phyloP scores from a whole-genome alignment of 768 basidiomycete genomes.

The Clitopilus hobsonii region DNA sequence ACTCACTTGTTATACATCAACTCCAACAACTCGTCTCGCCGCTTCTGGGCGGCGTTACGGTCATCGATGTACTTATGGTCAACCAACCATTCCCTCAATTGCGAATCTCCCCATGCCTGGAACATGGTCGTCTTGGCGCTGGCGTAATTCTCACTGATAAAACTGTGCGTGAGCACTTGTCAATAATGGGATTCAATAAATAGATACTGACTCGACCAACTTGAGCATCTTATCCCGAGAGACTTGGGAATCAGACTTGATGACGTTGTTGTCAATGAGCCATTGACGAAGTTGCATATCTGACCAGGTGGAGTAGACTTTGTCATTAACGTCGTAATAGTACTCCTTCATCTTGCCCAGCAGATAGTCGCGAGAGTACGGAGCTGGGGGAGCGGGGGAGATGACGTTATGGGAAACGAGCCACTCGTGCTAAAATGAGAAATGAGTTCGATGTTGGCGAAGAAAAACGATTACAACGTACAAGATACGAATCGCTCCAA shows the following conservation, averaged over 20 bases:
- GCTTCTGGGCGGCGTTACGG: slow-evolving; percentile 51
- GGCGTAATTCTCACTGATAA: slow-evolving; percentile 59
- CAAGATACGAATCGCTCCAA: slow-evolving; percentile 86
- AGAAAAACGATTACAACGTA: slow-evolving; percentile 24
- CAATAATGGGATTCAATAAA: neutral
- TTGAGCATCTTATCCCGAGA: slow-evolving; percentile 74
- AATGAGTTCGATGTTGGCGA: neutral
- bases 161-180: slow-evolving; percentile 1
- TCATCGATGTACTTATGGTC: slow-evolving; percentile 57
- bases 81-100: slow-evolving; percentile 69
- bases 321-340: slow-evolving; percentile 59
- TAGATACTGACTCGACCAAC: slow-evolving; percentile 52
- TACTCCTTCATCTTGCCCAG: slow-evolving; percentile 68
- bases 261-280: slow-evolving; percentile 68
- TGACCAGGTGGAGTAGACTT: slow-evolving; percentile 65
- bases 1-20: slow-evolving; percentile 67
- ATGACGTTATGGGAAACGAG: slow-evolving; percentile 75
- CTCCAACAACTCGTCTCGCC: slow-evolving; percentile 71
- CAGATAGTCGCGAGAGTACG: slow-evolving; percentile 60
- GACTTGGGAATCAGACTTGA: slow-evolving; percentile 68
- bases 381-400: slow-evolving; percentile 43
- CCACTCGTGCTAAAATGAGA: slow-evolving; percentile 64
- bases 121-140: slow-evolving; percentile 57
- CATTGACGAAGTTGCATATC: slow-evolving; percentile 75
- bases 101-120: slow-evolving; percentile 68